Evolutionary conservation across 257 asterid genomes (phyloP), one percentile per base, ranked within the genome.

Genomic region (Solanum raphanifolium): DNA sequence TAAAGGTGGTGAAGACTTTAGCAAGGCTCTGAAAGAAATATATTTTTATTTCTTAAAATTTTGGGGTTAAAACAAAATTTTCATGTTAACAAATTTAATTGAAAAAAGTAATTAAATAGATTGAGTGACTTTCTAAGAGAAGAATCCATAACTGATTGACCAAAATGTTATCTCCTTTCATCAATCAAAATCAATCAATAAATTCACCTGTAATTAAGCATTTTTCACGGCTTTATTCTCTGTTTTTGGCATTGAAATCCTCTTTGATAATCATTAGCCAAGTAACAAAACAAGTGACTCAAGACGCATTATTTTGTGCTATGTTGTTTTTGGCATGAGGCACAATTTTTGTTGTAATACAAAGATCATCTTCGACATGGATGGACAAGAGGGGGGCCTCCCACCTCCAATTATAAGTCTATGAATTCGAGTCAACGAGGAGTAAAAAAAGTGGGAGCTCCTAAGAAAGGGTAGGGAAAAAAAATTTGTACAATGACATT

Each of bases 401-500:
- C 60, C 10, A 20, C 27, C 68, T 21, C 27, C 27, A 58, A 21
- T 58, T 21, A 21, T 60, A 60, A 60, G 29, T 60, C 0, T 60
- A 21, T 60, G 27, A 60, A 0, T 60, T 60, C 27, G 29, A 21
- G 29, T 21, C 68, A 0, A 60, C 13, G 0, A 60, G 27, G 12
- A 55, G 11, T 21, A 21, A 60, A 21, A 60, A 60, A 21, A 21
- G 68, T 3, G 13, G 0, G 0, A 60, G 29, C 68, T 21, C 27
- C 27, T 9, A 58, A 8, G 25, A 0, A 21, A 1, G 25, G 12
- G 13, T 21, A 7, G 68, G 27, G 13, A 0, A 60, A 60, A 60
- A 9, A 23, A 0, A 0, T 0, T 60, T 13, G 27, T 0, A 13
- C 36, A 69, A 29, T 0, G 20, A 66, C n/a, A 71, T 29, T 68